Evolutionary conservation across 2,329 filamentous ascomycete genomes (phyloP).

Genomic region (Ascochyta clinopodiicola): DNA sequence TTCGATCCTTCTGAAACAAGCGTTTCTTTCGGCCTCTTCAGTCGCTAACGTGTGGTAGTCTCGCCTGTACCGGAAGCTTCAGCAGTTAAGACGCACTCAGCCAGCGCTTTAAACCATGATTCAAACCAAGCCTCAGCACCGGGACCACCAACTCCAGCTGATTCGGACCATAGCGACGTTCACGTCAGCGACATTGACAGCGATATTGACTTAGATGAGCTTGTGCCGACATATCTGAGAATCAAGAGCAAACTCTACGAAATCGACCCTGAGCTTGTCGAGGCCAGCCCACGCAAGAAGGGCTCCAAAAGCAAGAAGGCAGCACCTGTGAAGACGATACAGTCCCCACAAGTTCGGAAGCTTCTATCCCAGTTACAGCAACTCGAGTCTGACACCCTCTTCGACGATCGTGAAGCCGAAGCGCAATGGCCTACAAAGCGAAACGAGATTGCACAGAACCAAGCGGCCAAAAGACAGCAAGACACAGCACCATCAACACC

Average conservation of each 20-base stretch:
- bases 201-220: conserved; percentile 57
- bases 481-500: background rate
- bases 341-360: conserved; percentile 63
- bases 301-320: conserved; percentile 27
- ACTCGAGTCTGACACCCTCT: conserved; percentile 70
- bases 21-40: background rate
- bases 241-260: conserved; percentile 66
- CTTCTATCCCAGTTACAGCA: conserved; percentile 75
- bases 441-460: conserved; percentile 50
- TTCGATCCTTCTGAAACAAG: background rate
- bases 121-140: background rate
- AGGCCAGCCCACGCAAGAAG: conserved; percentile 48
- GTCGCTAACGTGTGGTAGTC: background rate
- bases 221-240: conserved; percentile 76
- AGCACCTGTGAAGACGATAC: conserved; percentile 25
- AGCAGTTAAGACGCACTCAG: background rate
- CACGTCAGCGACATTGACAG: conserved; percentile 58
- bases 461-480: conserved; percentile 38
- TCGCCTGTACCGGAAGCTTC: background rate
- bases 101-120: background rate
- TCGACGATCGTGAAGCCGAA: conserved; percentile 57
- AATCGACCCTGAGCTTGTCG: conserved; percentile 64
- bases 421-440: conserved; percentile 54
- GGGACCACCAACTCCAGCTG: conserved; percentile 8
- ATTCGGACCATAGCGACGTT: conserved; percentile 39